Evolutionary conservation across 2,329 filamentous ascomycete species (phyloP).

Genomic region (Colletotrichum coccodes): DNA sequence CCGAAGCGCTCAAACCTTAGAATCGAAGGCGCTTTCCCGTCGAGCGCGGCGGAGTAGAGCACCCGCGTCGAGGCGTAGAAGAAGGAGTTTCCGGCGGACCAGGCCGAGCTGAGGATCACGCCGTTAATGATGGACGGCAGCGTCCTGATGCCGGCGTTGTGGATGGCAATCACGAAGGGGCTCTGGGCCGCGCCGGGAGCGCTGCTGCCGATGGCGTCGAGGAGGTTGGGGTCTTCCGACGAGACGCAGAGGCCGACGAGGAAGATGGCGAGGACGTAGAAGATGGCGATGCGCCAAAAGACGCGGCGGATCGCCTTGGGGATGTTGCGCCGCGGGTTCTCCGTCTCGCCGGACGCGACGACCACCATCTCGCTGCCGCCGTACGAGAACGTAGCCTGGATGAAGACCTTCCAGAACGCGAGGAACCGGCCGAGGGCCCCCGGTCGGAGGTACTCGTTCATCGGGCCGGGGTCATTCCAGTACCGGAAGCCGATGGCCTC

Average conservation of each 20-base stretch:
- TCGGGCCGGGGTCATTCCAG: slow-evolving; percentile 54
- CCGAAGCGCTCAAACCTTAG: slow-evolving; percentile 62
- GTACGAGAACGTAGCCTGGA: slow-evolving; percentile 59
- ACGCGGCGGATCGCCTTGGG: slow-evolving; percentile 63
- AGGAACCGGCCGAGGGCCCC: slow-evolving; percentile 53
- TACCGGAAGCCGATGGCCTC: slow-evolving; percentile 57
- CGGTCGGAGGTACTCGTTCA: slow-evolving; percentile 51
- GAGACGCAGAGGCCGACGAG: slow-evolving; percentile 61
- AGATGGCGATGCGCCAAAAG: slow-evolving; percentile 63
- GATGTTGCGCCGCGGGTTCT: slow-evolving; percentile 58
- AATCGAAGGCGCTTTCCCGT: slow-evolving; percentile 66
- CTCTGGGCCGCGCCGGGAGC: slow-evolving; percentile 20
- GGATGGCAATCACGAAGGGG: slow-evolving; percentile 69
- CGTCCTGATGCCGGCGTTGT: slow-evolving; percentile 72
- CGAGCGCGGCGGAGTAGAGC: slow-evolving; percentile 68
- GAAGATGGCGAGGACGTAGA: slow-evolving; percentile 63
- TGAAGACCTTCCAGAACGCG: slow-evolving; percentile 56
- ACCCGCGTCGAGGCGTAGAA: slow-evolving; percentile 69
- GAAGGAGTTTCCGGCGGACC: slow-evolving; percentile 75
- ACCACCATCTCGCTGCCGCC: slow-evolving; percentile 62
- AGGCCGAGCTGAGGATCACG: slow-evolving; percentile 77
- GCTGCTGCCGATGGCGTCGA: slow-evolving; percentile 38
- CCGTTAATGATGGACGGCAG: slow-evolving; percentile 81
- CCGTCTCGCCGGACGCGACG: slow-evolving; percentile 61
- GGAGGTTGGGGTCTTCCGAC: slow-evolving; percentile 52